phyloP scores from a whole-genome alignment of 257 asterid genomes.

The Buddleja alternifolia region DNA sequence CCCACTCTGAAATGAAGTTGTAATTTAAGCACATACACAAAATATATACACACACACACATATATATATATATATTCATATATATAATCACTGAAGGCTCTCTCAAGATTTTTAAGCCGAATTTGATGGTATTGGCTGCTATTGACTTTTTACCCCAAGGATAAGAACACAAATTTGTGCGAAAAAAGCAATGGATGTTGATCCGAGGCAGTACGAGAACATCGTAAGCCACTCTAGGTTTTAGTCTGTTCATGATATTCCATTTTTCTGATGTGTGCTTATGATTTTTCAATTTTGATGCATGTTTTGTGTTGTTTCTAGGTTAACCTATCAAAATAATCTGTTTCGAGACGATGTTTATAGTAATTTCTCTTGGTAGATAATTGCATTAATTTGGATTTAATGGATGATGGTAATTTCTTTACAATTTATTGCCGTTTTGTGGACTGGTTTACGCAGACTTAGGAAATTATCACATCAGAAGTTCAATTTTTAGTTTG shows the following conservation, averaged over 20 bases:
- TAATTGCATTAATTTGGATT: conserved; percentile 11
- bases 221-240: conserved; percentile 42
- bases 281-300: conserved; percentile 20
- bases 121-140: conserved; percentile 10
- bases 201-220: conserved; percentile 50
- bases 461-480: background rate
- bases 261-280: conserved; percentile 18
- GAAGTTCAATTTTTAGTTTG: background rate
- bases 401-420: conserved; percentile 7
- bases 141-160: conserved; percentile 13
- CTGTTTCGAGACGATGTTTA: background rate
- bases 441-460: background rate
- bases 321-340: conserved; percentile 10
- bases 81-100: background rate
- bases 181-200: conserved; percentile 42
- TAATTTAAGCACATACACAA: background rate
- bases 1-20: background rate
- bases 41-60: background rate
- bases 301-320: conserved; percentile 16
- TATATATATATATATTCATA: background rate
- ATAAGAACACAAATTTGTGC: background rate
- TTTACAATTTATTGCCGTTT: background rate
- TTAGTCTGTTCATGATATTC: conserved; percentile 6
- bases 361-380: background rate
- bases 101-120: background rate